Percentiles rank a stretch among this genome's conserved stretches.
phyloP scores from a whole-genome alignment of 2,329 filamentous ascomycete genomes.

The Exserohilum rostratum region DNA sequence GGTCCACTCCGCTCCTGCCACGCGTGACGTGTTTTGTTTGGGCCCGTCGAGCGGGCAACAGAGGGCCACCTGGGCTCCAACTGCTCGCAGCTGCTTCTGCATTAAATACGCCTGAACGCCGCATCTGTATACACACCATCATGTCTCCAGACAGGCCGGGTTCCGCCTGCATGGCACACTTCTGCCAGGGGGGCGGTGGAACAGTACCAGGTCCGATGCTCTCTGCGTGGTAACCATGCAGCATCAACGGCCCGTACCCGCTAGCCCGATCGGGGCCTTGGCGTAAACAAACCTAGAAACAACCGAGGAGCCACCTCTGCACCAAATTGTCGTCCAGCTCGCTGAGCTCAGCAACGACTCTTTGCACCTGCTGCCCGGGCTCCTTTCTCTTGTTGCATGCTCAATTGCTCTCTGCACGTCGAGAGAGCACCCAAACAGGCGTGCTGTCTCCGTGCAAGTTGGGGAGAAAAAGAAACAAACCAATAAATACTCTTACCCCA shows the following conservation, averaged over 20 bases:
- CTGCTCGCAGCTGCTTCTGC: slow-evolving; percentile 4
- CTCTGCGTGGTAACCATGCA: slow-evolving; percentile 24
- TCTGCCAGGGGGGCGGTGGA: background rate
- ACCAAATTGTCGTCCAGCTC: background rate
- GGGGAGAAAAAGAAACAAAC: background rate
- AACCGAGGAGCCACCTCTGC: slow-evolving; percentile 11
- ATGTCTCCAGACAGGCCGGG: background rate
- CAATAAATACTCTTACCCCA: slow-evolving; percentile 7
- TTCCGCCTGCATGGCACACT: background rate
- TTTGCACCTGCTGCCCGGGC: slow-evolving; percentile 1
- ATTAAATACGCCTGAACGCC: slow-evolving; percentile 1
- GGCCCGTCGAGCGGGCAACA: slow-evolving; percentile 27
- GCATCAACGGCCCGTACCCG: slow-evolving; percentile 19
- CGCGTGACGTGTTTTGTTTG: slow-evolving; percentile 31
- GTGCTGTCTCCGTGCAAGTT: background rate
- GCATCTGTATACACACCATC: background rate
- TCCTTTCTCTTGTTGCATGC: background rate
- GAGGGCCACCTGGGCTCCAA: background rate
- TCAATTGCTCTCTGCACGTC: slow-evolving; percentile 9
- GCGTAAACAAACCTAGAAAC: slow-evolving; percentile 24
- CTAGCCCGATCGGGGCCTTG: slow-evolving; percentile 18
- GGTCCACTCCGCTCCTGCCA: slow-evolving; percentile 14
- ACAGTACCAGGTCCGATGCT: slow-evolving; percentile 11
- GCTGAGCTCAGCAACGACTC: slow-evolving; percentile 4
- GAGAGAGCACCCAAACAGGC: background rate